Base-by-base conservation (phyloP, 2,329 filamentous ascomycete genomes). In the Claviceps pusilla region DNA sequence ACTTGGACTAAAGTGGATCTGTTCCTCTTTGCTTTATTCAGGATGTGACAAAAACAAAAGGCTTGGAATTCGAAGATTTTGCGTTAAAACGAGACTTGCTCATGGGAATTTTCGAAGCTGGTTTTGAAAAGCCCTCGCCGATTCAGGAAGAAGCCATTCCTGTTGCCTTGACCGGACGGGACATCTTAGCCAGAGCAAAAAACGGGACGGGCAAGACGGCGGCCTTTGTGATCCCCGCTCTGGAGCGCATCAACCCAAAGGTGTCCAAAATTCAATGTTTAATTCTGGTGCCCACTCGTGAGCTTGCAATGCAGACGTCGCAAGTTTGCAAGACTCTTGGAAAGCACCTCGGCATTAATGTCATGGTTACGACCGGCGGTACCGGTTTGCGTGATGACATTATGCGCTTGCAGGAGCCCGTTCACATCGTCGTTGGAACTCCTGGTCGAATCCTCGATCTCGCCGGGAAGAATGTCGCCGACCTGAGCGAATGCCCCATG, bases 91-190 rank as follows among this genome's bases (percentile, higher is more conserved):
- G 93, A 67, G 88, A 95, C 68, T 76, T 98, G 57, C 82, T 98
- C 74, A 98, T 97, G 91, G 93, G 93, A 58, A 97, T 98, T 61
- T 98, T 97, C 70, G 93, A 98, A 75, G 93, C 93, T 62, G 93
- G 93, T 59, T 98, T 96, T 70, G 93, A 98, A 70, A 96, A 95
- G 73, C 93, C 93, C 16, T 98, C 93, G 55, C 93, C 93, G 11
- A 98, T 98, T 64, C 93, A 98, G 81, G 93, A 98, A 83, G 93
- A 97, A 74, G 89, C 93, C 54, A 96, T 98, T 65, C 93, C 93
- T 50, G 91, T 98, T 60, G 93, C 93, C 51, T 79, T 98, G 55
- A 95, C 91, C 50, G 93, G 93, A 55, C 83, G 91, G 72, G 93
- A 98, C 67, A 90, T 98, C 64, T 80, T 98, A 59, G 93, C 93